Evolutionary conservation across 1,284 basidiomycete species (phyloP).

Genomic region (Fomes fomentarius): DNA sequence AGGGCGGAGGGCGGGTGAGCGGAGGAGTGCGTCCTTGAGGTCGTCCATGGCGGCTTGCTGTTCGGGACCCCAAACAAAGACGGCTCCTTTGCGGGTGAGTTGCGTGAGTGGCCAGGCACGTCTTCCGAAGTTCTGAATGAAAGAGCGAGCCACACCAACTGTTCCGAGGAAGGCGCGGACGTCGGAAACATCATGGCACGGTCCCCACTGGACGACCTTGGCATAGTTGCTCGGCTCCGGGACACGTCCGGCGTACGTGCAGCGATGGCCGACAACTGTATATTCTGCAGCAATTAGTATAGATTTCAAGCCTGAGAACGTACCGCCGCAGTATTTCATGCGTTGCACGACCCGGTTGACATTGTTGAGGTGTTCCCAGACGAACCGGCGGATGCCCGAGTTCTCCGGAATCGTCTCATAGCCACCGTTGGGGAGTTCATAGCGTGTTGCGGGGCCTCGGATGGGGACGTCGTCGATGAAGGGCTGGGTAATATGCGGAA

Average conservation of each 20-base stretch:
- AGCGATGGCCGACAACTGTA: slow-evolving; percentile 33
- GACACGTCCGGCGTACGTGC: slow-evolving; percentile 27
- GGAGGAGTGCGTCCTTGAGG: slow-evolving; percentile 30
- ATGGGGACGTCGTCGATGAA: slow-evolving; percentile 38
- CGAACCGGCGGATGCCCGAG: slow-evolving; percentile 35
- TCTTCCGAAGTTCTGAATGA: slow-evolving; percentile 26
- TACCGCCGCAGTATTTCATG: slow-evolving; percentile 31
- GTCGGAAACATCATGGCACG: slow-evolving; percentile 20
- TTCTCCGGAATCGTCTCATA: slow-evolving; percentile 35
- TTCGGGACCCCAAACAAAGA: slow-evolving; percentile 27
- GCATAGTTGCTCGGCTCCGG: slow-evolving; percentile 27
- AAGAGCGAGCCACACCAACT: slow-evolving; percentile 23
- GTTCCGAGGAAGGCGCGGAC: slow-evolving; percentile 29
- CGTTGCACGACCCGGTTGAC: slow-evolving; percentile 35
- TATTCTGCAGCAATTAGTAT: slow-evolving; percentile 24
- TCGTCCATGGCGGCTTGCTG: slow-evolving; percentile 28
- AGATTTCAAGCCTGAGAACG: slow-evolving; percentile 29
- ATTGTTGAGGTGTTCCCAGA: slow-evolving; percentile 35
- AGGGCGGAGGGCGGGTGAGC: slow-evolving; percentile 28
- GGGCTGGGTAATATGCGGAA: slow-evolving; percentile 34
- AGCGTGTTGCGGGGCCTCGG: slow-evolving; percentile 27
- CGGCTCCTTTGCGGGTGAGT: slow-evolving; percentile 25
- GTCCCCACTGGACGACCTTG: slow-evolving; percentile 29
- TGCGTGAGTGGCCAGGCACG: slow-evolving; percentile 23
- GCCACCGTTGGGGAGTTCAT: slow-evolving; percentile 21